Evolutionary conservation across 2,329 filamentous ascomycete genomes (phyloP).

Genomic region (Dothideomycetes sp.): DNA sequence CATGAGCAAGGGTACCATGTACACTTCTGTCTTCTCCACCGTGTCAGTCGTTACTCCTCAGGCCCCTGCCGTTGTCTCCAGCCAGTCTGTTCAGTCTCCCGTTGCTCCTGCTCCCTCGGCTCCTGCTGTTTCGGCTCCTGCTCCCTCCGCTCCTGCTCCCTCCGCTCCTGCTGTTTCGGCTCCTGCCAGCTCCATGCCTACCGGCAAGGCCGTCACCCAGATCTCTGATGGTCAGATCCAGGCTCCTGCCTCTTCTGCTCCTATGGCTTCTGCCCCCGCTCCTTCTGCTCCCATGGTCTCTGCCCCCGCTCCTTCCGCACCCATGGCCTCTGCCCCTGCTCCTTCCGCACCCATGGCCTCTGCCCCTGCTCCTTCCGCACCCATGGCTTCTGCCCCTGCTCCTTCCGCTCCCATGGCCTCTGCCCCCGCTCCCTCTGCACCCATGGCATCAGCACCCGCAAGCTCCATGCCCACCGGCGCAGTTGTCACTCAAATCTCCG

Average conservation of each 20-base stretch:
- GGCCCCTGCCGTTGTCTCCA: background rate
- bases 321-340: background rate
- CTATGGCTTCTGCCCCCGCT: background rate
- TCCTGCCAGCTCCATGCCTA: background rate
- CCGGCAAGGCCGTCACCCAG: background rate
- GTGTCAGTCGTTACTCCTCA: constrained; percentile 28
- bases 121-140: constrained; percentile 24
- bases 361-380: background rate
- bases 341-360: background rate
- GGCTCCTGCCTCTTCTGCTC: background rate
- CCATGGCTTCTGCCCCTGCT: background rate
- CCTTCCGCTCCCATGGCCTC: constrained; percentile 15
- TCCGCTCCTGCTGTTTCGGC: background rate
- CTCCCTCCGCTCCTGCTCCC: constrained; percentile 32
- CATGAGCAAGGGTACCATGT: constrained; percentile 30
- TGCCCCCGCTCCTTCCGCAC: background rate
- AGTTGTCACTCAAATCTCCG: constrained; percentile 11
- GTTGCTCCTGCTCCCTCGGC: constrained; percentile 27
- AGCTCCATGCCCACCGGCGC: background rate
- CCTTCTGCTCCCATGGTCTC: background rate
- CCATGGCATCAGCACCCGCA: background rate
- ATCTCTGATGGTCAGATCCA: background rate
- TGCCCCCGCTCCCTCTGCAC: constrained; percentile 12
- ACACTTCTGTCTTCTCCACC: constrained; percentile 36
- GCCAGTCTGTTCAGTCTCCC: background rate